A percentile compares a stretch with the other conserved stretches of the same genome.
phyloP scores from a whole-genome alignment of 306 rosid species.

The Rosa chinensis region DNA sequence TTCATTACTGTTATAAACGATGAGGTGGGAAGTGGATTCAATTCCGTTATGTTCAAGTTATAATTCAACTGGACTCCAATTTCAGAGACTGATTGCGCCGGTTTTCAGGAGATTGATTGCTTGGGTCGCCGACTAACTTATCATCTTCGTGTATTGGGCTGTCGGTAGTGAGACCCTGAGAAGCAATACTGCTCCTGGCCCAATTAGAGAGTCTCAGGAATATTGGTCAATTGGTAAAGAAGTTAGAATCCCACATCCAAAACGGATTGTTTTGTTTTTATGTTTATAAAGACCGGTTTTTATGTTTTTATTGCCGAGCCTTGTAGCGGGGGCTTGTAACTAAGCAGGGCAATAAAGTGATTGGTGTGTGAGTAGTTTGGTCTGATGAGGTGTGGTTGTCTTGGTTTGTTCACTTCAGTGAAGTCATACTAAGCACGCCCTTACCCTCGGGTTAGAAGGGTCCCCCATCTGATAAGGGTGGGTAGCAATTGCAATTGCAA shows the following conservation, averaged over 20 bases:
- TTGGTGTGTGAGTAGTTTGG: background rate
- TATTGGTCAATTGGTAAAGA: too few species aligned
- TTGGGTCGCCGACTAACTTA: background rate
- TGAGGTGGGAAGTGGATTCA: background rate
- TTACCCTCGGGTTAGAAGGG: background rate
- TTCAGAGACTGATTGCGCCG: background rate
- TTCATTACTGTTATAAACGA: background rate
- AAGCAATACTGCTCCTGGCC: background rate
- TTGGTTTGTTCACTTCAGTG: too few species aligned
- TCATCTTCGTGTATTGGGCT: background rate
- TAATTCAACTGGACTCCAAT: background rate
- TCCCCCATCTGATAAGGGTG: background rate
- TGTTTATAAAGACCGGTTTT: background rate
- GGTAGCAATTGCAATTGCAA: background rate
- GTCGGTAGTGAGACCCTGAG: background rate
- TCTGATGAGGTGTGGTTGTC: background rate
- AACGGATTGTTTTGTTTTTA: too few species aligned
- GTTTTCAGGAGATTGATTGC: background rate
- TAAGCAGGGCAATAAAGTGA: background rate
- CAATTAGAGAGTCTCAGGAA: background rate
- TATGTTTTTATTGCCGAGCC: background rate
- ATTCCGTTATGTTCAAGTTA: background rate
- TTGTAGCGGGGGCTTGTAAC: background rate
- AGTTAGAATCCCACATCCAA: background rate
- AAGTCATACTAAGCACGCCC: background rate